Conservation (phyloP, 2,329 filamentous ascomycete genomes). For the Aspergillus amoenus region DNA sequence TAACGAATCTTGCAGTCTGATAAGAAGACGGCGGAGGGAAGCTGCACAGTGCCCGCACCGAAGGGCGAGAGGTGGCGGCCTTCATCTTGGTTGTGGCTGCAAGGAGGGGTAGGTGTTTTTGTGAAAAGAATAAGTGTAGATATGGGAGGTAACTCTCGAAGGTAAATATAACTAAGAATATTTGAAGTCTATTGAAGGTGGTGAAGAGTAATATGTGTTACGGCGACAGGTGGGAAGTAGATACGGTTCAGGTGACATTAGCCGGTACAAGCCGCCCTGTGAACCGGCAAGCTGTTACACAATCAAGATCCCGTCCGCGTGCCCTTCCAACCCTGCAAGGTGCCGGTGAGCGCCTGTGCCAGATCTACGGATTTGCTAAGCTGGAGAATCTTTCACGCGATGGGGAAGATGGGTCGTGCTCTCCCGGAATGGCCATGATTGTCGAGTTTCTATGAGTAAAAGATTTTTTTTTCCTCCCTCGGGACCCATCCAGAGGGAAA, state of each 20-base stretch:
- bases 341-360: neutral
- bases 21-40: slow-evolving; percentile 7
- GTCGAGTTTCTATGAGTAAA: neutral
- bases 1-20: slow-evolving; percentile 27
- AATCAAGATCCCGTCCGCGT: neutral
- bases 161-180: slow-evolving; percentile 2
- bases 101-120: neutral
- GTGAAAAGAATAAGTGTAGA: neutral
- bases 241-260: neutral
- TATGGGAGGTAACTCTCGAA: neutral
- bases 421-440: neutral
- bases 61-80: slow-evolving; percentile 23
- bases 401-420: neutral
- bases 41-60: slow-evolving; percentile 22
- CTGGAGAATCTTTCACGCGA: neutral
- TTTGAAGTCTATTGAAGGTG: neutral
- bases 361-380: neutral
- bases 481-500: neutral
- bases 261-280: slow-evolving; percentile 9
- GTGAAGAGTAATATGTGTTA: neutral
- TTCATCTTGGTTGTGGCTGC: slow-evolving; percentile 25
- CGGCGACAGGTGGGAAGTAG: neutral
- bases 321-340: neutral
- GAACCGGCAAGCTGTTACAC: slow-evolving; percentile 8
- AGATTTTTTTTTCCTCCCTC: neutral